phyloP scores from a whole-genome alignment of 1,284 basidiomycete species.

The Termitomyces sp. region DNA sequence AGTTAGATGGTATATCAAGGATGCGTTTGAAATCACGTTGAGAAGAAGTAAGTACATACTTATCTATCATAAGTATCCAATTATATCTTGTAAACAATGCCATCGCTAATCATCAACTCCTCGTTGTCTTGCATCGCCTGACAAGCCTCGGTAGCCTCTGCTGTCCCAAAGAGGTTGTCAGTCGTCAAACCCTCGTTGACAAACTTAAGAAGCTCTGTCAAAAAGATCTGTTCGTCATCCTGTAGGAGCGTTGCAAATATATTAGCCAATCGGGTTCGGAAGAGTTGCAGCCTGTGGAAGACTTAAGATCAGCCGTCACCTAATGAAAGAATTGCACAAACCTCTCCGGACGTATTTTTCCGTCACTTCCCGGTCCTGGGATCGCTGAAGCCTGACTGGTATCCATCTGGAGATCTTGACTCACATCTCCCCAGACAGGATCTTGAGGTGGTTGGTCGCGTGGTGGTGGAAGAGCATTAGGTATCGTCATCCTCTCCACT shows the following conservation, averaged over 20 bases:
- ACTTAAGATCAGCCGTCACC: background rate
- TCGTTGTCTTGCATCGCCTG: slow-evolving; percentile 78
- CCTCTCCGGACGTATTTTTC: slow-evolving; percentile 53
- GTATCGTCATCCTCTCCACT: slow-evolving; percentile 47
- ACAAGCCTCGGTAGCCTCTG: slow-evolving; percentile 75
- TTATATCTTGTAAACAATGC: slow-evolving; percentile 71
- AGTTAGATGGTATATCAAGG: background rate
- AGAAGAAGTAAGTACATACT: background rate
- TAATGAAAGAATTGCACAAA: slow-evolving; percentile 24
- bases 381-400: slow-evolving; percentile 34
- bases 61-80: background rate
- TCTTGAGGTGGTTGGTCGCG: slow-evolving; percentile 37
- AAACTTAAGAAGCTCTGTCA: slow-evolving; percentile 67
- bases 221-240: slow-evolving; percentile 72
- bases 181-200: slow-evolving; percentile 77
- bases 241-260: slow-evolving; percentile 66
- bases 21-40: background rate
- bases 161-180: slow-evolving; percentile 70
- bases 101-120: slow-evolving; percentile 85
- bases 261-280: slow-evolving; percentile 70
- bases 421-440: slow-evolving; percentile 57
- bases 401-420: slow-evolving; percentile 62
- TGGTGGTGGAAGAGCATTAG: slow-evolving; percentile 22
- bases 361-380: slow-evolving; percentile 33
- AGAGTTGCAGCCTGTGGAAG: slow-evolving; percentile 49